Conservation (phyloP, 129 eudicot genomes). For the Glebionis coronaria region DNA sequence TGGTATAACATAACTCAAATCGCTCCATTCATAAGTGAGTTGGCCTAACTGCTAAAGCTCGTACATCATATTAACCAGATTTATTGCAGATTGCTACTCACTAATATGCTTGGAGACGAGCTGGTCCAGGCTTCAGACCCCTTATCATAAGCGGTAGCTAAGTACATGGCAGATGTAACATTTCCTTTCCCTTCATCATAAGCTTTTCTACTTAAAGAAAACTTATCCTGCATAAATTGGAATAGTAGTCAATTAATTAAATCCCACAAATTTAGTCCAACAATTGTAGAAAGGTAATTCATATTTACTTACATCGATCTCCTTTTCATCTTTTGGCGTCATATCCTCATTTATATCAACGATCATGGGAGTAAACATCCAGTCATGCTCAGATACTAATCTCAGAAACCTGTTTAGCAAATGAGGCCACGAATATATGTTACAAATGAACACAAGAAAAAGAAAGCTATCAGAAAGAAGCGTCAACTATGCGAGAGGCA, state of each 20-base stretch:
- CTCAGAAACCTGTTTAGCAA: slow-evolving; percentile 71
- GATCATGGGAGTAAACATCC: slow-evolving; percentile 76
- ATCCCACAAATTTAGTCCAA: slow-evolving; percentile 2
- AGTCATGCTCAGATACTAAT: slow-evolving; percentile 69
- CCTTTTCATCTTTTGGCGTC: slow-evolving; percentile 56
- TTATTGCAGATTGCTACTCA: slow-evolving; percentile 36
- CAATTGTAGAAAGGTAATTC: background rate
- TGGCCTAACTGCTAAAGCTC: too few relatives aligned
- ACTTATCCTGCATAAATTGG: slow-evolving; percentile 56
- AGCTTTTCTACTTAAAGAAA: slow-evolving; percentile 62
- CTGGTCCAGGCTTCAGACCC: slow-evolving; percentile 89
- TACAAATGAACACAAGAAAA: slow-evolving; percentile 1
- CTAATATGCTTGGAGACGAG: slow-evolving; percentile 56
- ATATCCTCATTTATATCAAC: slow-evolving; percentile 86
- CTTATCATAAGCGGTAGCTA: slow-evolving; percentile 85
- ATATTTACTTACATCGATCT: slow-evolving; percentile 61
- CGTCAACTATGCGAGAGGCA: background rate
- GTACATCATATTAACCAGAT: slow-evolving; percentile 1
- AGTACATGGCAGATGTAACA: slow-evolving; percentile 65
- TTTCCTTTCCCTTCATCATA: slow-evolving; percentile 49
- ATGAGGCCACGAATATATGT: background rate
- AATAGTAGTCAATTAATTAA: background rate
- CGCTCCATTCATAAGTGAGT: too few relatives aligned
- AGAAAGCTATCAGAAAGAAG: background rate
- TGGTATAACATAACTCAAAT: background rate